Percentiles rank a stretch among this genome's conserved stretches.
Evolutionary conservation across 768 basidiomycete species (phyloP).

Genomic region (Fistulinella prunicolor): DNA sequence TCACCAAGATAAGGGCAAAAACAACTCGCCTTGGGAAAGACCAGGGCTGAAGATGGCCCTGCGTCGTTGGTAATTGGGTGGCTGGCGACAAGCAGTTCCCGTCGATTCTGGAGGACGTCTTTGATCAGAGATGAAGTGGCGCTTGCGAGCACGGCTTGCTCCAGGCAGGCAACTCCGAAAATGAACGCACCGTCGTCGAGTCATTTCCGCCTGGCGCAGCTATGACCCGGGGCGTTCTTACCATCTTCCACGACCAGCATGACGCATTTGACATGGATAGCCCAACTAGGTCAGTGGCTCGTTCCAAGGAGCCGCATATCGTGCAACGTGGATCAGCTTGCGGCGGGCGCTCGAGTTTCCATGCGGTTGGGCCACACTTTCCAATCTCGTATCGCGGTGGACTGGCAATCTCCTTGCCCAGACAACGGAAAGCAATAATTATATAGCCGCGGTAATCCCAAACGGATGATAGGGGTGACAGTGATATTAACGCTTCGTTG

Average conservation of each 20-base stretch:
- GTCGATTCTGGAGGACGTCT: slow-evolving; percentile 1
- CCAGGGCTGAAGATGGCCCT: background rate
- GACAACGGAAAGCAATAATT: background rate
- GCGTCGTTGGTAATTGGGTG: background rate
- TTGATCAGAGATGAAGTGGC: background rate
- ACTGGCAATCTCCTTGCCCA: slow-evolving; percentile 8
- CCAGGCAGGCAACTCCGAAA: background rate
- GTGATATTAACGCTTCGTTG: slow-evolving; percentile 3
- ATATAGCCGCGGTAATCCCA: slow-evolving; percentile 2
- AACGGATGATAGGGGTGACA: slow-evolving; percentile 5
- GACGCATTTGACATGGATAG: slow-evolving; percentile 3
- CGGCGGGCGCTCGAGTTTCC: slow-evolving; percentile 5
- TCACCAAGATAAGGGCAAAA: background rate
- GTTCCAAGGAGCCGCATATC: slow-evolving; percentile 1
- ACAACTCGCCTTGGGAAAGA: too few relatives aligned
- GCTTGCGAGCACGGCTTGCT: background rate
- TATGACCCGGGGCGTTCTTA: background rate
- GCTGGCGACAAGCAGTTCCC: background rate
- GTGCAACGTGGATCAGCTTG: slow-evolving; percentile 8
- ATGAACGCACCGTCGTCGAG: background rate
- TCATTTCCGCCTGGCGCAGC: slow-evolving; percentile 12
- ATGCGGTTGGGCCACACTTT: slow-evolving; percentile 3
- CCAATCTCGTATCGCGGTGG: slow-evolving; percentile 8
- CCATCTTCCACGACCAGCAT: slow-evolving; percentile 4
- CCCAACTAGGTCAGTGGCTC: background rate